Base-by-base conservation (phyloP, 2,329 filamentous ascomycete species). In the Fusarium udum region DNA sequence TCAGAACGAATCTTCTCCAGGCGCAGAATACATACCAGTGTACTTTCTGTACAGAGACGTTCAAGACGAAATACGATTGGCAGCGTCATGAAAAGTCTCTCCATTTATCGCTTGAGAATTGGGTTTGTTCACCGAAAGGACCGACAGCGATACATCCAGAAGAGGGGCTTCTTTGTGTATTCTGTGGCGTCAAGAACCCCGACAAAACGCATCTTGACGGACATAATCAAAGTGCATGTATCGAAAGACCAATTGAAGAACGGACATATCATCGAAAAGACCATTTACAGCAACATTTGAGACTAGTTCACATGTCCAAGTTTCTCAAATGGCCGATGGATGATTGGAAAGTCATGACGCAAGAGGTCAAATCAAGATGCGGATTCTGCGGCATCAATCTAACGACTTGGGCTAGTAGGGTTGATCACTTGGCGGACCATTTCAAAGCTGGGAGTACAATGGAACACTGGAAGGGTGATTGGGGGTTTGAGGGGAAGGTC, bases 1-100 rank as follows among this genome's bases (percentile, higher is more conserved):
- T 64, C 16, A 75, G 68, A 10, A 73, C 71, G 3, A 73, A 73
- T 31, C 42, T 66, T 4, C 13, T 67, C 1, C 61, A 74, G 3
- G 56, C 69, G 0, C 69, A 72, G 5, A 77, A 78, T 42, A 77
- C 69, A 1, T 83, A 80, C 57, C 84, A 85, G 61, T 86, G 84
- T 57, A 86, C 84, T 5, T 86, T 86, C 66, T 86, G 84, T 51
- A 84, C 83, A 0, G 84, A 86, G 36, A 82, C 82, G 0, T 86
- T 86, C 73, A 83, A 82, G 52, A 84, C 82, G 0, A 84, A 84
- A 31, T 83, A 85, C 64, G 84, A 85, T 60, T 86, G 84, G 84
- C 83, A 84, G 45, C 79, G 87, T n/a, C 87, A 89, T 68, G 87
- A 89, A 68, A 85, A 83, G 45, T 82, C 83, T 65, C 83, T 83